Percentiles rank a stretch among this genome's conserved stretches.
Evolutionary conservation across 345 rosid genomes (phyloP).

Genomic region (Abelmoschus esculentus): DNA sequence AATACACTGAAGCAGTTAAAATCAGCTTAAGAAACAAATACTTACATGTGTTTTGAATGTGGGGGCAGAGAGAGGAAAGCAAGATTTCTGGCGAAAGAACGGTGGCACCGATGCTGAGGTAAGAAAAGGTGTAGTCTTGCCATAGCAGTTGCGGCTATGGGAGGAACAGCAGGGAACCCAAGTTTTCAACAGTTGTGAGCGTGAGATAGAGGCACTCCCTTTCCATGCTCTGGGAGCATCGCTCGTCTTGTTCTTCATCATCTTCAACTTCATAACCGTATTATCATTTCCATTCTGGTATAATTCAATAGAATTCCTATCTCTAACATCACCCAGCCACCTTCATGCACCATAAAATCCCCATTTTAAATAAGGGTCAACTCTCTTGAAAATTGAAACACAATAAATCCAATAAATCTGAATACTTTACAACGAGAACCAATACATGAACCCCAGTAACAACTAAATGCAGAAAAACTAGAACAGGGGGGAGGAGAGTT

Average conservation of each 20-base stretch:
- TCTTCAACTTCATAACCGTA: not conserved
- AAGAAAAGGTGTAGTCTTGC: slow-evolving; percentile 26
- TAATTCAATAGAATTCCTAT: slow-evolving; percentile 19
- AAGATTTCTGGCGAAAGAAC: slow-evolving; percentile 54
- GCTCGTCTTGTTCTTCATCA: slow-evolving; percentile 27
- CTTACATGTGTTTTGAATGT: slow-evolving; percentile 38
- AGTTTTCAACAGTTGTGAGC: slow-evolving; percentile 24
- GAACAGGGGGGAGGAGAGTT: not conserved
- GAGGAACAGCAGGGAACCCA: slow-evolving; percentile 37
- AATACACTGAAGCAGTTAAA: not conserved
- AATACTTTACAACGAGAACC: not conserved
- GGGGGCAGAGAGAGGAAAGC: slow-evolving; percentile 36
- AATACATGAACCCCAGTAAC: too few species aligned
- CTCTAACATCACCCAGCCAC: slow-evolving; percentile 23
- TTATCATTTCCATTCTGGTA: not conserved
- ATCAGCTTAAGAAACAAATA: not conserved
- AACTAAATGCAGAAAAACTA: not conserved
- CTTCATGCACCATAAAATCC: slow-evolving; percentile 27
- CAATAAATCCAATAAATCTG: too few species aligned
- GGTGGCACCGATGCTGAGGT: slow-evolving; percentile 27
- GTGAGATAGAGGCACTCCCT: slow-evolving; percentile 20
- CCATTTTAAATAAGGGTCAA: not conserved
- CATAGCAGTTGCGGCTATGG: slow-evolving; percentile 29
- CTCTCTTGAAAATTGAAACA: not conserved
- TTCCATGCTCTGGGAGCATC: slow-evolving; percentile 25